Evolutionary conservation across 306 rosid genomes (phyloP), one percentile per base, ranked within the genome.

Genomic region (Lathyrus tuberosus): DNA sequence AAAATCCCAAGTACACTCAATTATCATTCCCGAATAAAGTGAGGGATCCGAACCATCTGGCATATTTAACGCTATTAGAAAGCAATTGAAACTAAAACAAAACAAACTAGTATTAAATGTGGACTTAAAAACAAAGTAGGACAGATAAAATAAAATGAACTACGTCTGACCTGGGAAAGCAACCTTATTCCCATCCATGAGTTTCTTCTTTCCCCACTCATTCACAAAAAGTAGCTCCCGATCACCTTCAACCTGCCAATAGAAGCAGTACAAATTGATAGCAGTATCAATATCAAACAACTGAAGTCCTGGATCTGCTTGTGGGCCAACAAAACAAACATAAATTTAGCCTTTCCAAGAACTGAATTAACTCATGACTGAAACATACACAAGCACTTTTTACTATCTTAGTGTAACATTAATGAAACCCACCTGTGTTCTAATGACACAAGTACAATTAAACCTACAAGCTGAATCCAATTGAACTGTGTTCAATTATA

Each of bases 171-270:
- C 99, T 86, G 72, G 78, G 73, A 91, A 95, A 47, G 79, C 80
- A 84, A 95, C 96, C 76, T 76, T 87, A 81, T 83, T 90, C 79
- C 95, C 97, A 8, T 95, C 99, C 97, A 95, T 78, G 28, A 83
- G 84, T 79, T 83, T 95, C 86, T 83, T 95, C 89, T 91, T 95
- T 79, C 99, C 99, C 28, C 97, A 88, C 58, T 95, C 97, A 59
- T 73, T 11, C 73, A 95, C 84, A 79, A 82, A 80, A 76, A 95
- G 97, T 57, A 79, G 72, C 70, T 84, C 84, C 49, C 84, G 86
- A 47, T 78, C 96, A 37, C 86, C 91, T 31, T 86, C 95, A 46
- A 83, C 71, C 99, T 95, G 86, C 73, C 80, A 73, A 76, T 72
- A 71, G 13, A 78, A 67, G 74, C 63, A 82, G 77, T 71, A 63